phyloP scores from a whole-genome alignment of 2,329 filamentous ascomycete genomes.

The Grosmannia serpens region DNA sequence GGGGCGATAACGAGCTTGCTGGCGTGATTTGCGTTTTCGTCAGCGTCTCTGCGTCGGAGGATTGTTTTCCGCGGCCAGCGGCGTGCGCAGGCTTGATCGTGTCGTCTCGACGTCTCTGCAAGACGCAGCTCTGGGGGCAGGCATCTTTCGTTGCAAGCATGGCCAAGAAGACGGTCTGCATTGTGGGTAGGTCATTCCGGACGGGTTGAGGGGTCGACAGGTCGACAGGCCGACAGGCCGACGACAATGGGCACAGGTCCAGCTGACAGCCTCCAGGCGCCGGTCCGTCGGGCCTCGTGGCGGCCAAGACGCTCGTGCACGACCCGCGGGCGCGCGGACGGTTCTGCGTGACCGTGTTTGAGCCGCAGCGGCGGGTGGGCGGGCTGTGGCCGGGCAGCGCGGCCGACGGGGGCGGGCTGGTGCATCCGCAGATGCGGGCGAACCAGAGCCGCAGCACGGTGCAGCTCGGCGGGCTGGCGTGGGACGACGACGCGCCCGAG shows the following conservation, averaged over 20 bases:
- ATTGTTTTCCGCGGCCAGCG: too few species aligned
- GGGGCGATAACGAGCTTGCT: background rate
- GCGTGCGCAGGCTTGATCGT: background rate
- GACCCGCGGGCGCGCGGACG: conserved; percentile 34
- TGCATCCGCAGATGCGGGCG: conserved; percentile 56
- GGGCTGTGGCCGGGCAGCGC: conserved; percentile 61
- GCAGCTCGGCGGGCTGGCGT: conserved; percentile 60
- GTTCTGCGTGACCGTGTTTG: conserved; percentile 62
- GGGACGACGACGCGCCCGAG: conserved; percentile 43
- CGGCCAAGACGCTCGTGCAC: conserved; percentile 61
- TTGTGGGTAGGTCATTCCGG: conserved; percentile 28
- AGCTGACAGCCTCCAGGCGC: conserved; percentile 38
- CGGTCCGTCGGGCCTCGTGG: conserved; percentile 56
- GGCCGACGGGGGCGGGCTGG: conserved; percentile 34
- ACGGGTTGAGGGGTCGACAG: too few species aligned
- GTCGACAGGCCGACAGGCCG: background rate
- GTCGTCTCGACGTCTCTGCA: too few species aligned
- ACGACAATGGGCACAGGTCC: background rate
- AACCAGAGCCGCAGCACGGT: conserved; percentile 74
- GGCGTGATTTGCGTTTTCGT: background rate
- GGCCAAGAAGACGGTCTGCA: conserved; percentile 34
- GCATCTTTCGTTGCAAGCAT: background rate
- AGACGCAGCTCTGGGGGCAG: background rate
- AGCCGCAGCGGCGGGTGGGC: conserved; percentile 53
- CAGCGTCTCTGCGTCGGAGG: too few species aligned